Evolutionary conservation across 192 early-diverging fungal species (phyloP).

Genomic region (Entomortierella lignicola): DNA sequence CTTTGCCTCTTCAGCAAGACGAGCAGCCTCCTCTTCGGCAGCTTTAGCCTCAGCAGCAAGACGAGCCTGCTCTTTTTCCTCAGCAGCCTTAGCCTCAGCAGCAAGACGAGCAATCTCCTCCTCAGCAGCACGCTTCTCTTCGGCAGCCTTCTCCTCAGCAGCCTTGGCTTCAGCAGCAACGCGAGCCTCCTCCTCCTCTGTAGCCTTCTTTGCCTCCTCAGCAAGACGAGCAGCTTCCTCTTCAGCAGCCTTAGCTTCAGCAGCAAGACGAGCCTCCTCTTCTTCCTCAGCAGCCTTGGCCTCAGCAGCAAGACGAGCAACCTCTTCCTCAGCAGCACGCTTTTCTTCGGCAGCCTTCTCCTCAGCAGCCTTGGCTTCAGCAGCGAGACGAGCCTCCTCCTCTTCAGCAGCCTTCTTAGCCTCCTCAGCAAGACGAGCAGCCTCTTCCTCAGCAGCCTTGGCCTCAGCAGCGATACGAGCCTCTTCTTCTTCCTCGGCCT

Average conservation of each 20-base stretch:
- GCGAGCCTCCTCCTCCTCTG: constrained; percentile 18
- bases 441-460: constrained; percentile 26
- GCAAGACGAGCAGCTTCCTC: constrained; percentile 7
- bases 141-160: constrained; percentile 10
- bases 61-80: too few relatives aligned
- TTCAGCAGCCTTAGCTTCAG: constrained; percentile 20
- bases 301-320: constrained; percentile 20
- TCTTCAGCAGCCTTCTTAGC: constrained; percentile 16
- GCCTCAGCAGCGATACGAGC: constrained; percentile 13
- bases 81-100: constrained; percentile 23
- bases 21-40: too few relatives aligned
- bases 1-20: too few relatives aligned
- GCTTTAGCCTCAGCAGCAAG: too few relatives aligned
- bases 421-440: too few relatives aligned
- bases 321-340: constrained; percentile 20
- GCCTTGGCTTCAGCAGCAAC: constrained; percentile 21
- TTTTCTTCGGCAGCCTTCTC: constrained; percentile 21
- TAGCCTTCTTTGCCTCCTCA: constrained; percentile 11
- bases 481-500: constrained; percentile 18
- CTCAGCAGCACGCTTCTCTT: too few relatives aligned
- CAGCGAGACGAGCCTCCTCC: constrained; percentile 22
- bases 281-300: constrained; percentile 11
- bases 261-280: background rate
- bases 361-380: constrained; percentile 20
- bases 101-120: constrained; percentile 20